These are phyloP conservation scores for Lyophyllum shimeji DNA, from an alignment of 768 basidiomycete species.

Conservation along the genomic window DNA sequence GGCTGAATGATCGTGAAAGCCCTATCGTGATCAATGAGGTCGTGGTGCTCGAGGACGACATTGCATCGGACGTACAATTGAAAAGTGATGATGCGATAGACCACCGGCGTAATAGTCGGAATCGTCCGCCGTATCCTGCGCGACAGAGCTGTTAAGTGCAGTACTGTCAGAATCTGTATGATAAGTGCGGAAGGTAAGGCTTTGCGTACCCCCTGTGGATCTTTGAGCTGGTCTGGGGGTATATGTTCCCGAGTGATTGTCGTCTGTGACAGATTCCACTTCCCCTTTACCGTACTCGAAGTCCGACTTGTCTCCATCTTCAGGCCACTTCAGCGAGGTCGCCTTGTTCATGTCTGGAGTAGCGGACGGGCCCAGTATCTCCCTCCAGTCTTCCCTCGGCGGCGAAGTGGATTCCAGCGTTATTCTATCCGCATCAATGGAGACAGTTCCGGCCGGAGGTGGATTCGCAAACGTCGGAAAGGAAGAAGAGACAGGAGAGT, in stretches of 20 bases:
- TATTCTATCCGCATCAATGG: conserved; percentile 10
- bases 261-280: conserved; percentile 4
- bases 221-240: background rate
- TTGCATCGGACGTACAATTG: conserved; percentile 42
- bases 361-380: conserved; percentile 2
- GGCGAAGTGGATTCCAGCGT: conserved; percentile 4
- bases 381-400: conserved; percentile 15
- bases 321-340: conserved; percentile 12
- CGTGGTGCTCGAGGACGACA: background rate
- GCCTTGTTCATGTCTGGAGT: conserved; percentile 6
- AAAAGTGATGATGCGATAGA: conserved; percentile 55
- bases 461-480: conserved; percentile 34
- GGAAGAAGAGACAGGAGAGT: conserved; percentile 30
- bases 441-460: conserved; percentile 5
- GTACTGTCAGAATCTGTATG: background rate
- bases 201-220: conserved; percentile 5
- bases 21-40: conserved; percentile 22
- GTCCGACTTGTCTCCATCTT: conserved; percentile 15
- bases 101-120: conserved; percentile 37
- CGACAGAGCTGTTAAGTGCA: conserved; percentile 1
- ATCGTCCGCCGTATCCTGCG: conserved; percentile 24
- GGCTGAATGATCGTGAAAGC: conserved; percentile 45
- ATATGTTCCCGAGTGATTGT: conserved; percentile 4
- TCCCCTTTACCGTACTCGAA: conserved; percentile 10
- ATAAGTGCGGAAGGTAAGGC: background rate